Conservation (phyloP, 192 early-diverging fungal species). For the Entophlyctis luteolus region DNA sequence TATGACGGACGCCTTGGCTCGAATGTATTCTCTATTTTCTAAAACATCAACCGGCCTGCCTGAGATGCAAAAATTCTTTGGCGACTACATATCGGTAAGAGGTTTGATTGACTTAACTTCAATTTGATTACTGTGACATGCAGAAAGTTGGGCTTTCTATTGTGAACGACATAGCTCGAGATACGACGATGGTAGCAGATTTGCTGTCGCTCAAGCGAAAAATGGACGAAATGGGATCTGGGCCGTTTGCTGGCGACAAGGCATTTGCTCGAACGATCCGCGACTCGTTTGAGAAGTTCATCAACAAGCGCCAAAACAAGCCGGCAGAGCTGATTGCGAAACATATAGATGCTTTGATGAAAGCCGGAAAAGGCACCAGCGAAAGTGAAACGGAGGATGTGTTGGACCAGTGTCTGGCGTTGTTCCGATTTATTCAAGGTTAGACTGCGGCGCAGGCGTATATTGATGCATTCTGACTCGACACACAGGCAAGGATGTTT, state of each 20-base stretch:
- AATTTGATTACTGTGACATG: too few species aligned
- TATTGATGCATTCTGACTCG: too few species aligned
- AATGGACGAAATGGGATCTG: slow-evolving; percentile 62
- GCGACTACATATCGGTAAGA: slow-evolving; percentile 60
- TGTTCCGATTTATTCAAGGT: slow-evolving; percentile 81
- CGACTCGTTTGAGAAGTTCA: slow-evolving; percentile 77
- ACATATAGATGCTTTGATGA: slow-evolving; percentile 86
- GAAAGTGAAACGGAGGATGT: slow-evolving; percentile 50
- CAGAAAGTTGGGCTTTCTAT: slow-evolving; percentile 37
- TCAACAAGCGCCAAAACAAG: slow-evolving; percentile 74
- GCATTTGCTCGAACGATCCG: slow-evolving; percentile 72
- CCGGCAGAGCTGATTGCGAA: slow-evolving; percentile 90
- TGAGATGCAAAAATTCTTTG: slow-evolving; percentile 59
- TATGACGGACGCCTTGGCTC: slow-evolving; percentile 60
- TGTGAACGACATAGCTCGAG: slow-evolving; percentile 26
- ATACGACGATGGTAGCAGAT: slow-evolving; percentile 69
- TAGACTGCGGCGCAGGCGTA: too few species aligned
- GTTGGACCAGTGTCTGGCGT: slow-evolving; percentile 76
- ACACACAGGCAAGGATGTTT: slow-evolving; percentile 90
- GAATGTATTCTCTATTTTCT: slow-evolving; percentile 67
- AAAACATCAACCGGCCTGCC: slow-evolving; percentile 63
- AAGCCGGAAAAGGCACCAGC: slow-evolving; percentile 73
- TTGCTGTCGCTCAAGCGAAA: slow-evolving; percentile 71
- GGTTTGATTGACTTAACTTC: too few species aligned
- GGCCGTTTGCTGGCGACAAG: slow-evolving; percentile 63